A percentile compares a stretch with the other conserved stretches of the same genome.
Conservation (phyloP, 2,329 filamentous ascomycete species). For the Ophiostoma triangulosporum region DNA sequence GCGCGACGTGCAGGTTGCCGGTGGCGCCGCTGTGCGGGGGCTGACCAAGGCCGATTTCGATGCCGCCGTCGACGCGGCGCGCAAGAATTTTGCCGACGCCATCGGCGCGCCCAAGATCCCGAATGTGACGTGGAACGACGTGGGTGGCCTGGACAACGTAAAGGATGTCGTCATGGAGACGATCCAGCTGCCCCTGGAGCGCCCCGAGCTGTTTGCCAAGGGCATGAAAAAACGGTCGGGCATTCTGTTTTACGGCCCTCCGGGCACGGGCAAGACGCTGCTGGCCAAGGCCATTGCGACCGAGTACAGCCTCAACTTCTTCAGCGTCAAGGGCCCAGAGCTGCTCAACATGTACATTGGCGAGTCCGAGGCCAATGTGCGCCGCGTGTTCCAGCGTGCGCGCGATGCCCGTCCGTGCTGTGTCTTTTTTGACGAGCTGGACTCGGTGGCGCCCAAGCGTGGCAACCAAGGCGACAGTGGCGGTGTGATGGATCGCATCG, state of each 20-base stretch:
- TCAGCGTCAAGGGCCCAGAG: constrained; percentile 84
- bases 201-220: constrained; percentile 88
- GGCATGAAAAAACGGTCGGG: constrained; percentile 97
- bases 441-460: constrained; percentile 88
- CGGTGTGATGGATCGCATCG: constrained; percentile 96
- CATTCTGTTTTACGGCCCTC: constrained; percentile 83
- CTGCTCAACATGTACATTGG: constrained; percentile 94
- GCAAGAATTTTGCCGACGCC: constrained; percentile 95
- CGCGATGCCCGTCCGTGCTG: constrained; percentile 77
- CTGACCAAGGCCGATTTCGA: constrained; percentile 79
- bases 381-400: constrained; percentile 76
- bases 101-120: constrained; percentile 97
- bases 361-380: constrained; percentile 84
- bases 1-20: constrained; percentile 76
- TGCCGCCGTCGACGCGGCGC: constrained; percentile 81
- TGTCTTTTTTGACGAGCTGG: constrained; percentile 87
- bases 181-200: constrained; percentile 81
- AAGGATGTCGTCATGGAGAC: constrained; percentile 97
- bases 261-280: constrained; percentile 85
- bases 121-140: constrained; percentile 92
- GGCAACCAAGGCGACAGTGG: constrained; percentile 96
- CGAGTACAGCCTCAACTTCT: constrained; percentile 89
- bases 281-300: constrained; percentile 87
- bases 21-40: constrained; percentile 64
- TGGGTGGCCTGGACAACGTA: constrained; percentile 83